Percentiles rank a stretch among this genome's conserved stretches.
phyloP scores from a whole-genome alignment of 305 asterid genomes.

The Fraxinus greggii region DNA sequence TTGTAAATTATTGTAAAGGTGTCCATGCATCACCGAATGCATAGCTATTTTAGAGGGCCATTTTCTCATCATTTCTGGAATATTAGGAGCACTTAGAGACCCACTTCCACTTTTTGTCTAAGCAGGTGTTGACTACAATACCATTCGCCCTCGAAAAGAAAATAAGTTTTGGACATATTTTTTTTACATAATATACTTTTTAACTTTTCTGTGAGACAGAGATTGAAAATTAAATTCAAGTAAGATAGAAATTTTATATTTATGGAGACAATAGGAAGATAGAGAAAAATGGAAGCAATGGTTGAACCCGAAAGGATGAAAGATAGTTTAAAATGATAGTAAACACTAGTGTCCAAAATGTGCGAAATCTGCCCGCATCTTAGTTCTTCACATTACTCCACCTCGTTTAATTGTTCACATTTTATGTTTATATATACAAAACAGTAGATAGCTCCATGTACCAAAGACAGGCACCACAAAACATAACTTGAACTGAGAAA shows the following conservation, averaged over 20 bases:
- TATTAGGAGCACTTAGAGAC: slow-evolving; percentile 56
- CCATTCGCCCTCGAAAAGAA: slow-evolving; percentile 4
- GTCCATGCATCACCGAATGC: slow-evolving; percentile 27
- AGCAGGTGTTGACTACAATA: slow-evolving; percentile 49
- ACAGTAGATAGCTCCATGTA: background rate
- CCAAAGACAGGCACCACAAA: background rate
- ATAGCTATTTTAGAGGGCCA: slow-evolving; percentile 49
- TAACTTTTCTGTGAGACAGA: background rate
- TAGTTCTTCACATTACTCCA: background rate
- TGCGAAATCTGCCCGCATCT: too few species aligned
- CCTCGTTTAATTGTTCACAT: background rate
- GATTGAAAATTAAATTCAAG: background rate
- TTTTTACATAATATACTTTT: background rate
- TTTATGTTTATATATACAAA: background rate
- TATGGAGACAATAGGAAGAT: background rate
- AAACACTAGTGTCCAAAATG: background rate
- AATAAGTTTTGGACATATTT: background rate
- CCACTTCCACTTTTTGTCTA: slow-evolving; percentile 62
- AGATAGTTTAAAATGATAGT: too few species aligned
- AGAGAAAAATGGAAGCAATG: background rate
- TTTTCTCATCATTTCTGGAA: slow-evolving; percentile 62
- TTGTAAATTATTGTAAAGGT: slow-evolving; percentile 5
- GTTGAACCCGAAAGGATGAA: background rate
- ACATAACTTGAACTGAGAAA: background rate
- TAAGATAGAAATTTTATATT: background rate